Evolutionary conservation across 2,329 filamentous ascomycete genomes (phyloP).

Genomic region (Pestalotiopsis sp.): DNA sequence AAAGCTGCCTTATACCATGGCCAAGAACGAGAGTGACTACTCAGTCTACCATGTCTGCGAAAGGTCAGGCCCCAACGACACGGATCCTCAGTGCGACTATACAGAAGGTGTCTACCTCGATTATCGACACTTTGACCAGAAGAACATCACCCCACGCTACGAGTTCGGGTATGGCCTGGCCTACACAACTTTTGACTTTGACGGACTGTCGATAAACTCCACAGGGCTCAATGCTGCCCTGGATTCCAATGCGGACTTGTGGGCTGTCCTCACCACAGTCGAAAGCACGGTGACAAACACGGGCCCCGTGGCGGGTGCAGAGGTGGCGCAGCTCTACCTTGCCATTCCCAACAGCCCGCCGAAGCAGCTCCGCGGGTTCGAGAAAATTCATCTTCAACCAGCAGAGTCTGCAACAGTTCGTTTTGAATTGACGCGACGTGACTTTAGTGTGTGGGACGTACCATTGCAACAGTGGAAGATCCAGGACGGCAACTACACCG

Average conservation of each 20-base stretch:
- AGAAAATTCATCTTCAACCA: constrained; percentile 54
- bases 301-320: constrained; percentile 52
- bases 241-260: constrained; percentile 57
- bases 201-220: constrained; percentile 33
- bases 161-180: constrained; percentile 59
- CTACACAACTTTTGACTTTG: constrained; percentile 58
- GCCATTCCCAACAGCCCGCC: constrained; percentile 62
- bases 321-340: constrained; percentile 60
- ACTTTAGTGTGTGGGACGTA: constrained; percentile 68
- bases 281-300: constrained; percentile 63
- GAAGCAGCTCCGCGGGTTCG: constrained; percentile 64
- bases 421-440: constrained; percentile 59
- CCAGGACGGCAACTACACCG: constrained; percentile 42
- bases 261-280: constrained; percentile 62
- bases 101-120: constrained; percentile 56
- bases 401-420: constrained; percentile 49
- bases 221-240: constrained; percentile 39
- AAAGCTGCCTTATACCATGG: constrained; percentile 64
- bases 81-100: constrained; percentile 64
- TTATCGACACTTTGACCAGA: constrained; percentile 54
- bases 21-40: constrained; percentile 55
- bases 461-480: constrained; percentile 62
- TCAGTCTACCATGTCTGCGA: constrained; percentile 51
- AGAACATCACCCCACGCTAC: constrained; percentile 46
- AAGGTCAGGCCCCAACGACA: constrained; percentile 34